These are phyloP conservation scores for Suhomyces maxii DNA, from an alignment of 1,139 yeast species.

Conservation along the genomic window DNA sequence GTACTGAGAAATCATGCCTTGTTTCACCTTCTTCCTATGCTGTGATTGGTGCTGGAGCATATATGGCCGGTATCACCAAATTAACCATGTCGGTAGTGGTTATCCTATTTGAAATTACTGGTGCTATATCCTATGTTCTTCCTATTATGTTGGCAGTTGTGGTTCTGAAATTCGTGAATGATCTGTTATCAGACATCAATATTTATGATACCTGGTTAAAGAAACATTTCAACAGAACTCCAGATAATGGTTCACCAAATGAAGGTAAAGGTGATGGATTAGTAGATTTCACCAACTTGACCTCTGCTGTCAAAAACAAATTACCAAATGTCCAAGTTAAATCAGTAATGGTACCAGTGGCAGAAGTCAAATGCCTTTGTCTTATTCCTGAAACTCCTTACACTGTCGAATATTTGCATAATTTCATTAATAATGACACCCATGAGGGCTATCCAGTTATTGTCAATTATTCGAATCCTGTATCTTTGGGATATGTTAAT, in stretches of 20 bases:
- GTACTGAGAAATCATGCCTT: constrained; percentile 51
- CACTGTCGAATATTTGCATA: constrained; percentile 20
- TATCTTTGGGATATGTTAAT: constrained; percentile 38
- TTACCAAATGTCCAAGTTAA: constrained; percentile 37
- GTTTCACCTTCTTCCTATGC: constrained; percentile 64
- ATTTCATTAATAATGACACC: constrained; percentile 29
- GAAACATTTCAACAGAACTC: constrained; percentile 26
- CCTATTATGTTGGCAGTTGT: constrained; percentile 62
- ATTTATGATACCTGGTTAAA: constrained; percentile 50
- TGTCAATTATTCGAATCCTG: constrained; percentile 25
- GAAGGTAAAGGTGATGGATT: constrained; percentile 45
- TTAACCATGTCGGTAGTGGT: constrained; percentile 58
- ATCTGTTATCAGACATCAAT: constrained; percentile 46
- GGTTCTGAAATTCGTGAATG: constrained; percentile 51
- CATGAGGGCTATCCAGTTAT: constrained; percentile 50
- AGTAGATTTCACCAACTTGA: constrained; percentile 34
- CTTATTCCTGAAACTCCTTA: constrained; percentile 31
- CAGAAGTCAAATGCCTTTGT: constrained; percentile 28
- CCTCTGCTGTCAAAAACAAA: constrained; percentile 29
- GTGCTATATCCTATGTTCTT: constrained; percentile 58
- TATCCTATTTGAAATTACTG: constrained; percentile 57
- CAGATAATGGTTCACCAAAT: constrained; percentile 19
- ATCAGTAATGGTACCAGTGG: constrained; percentile 35
- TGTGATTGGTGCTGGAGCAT: constrained; percentile 61
- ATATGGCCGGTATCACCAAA: constrained; percentile 57